These are phyloP conservation scores for Trichoderma harzianum DNA, from an alignment of 2,329 filamentous ascomycete species.

Conservation along the genomic window DNA sequence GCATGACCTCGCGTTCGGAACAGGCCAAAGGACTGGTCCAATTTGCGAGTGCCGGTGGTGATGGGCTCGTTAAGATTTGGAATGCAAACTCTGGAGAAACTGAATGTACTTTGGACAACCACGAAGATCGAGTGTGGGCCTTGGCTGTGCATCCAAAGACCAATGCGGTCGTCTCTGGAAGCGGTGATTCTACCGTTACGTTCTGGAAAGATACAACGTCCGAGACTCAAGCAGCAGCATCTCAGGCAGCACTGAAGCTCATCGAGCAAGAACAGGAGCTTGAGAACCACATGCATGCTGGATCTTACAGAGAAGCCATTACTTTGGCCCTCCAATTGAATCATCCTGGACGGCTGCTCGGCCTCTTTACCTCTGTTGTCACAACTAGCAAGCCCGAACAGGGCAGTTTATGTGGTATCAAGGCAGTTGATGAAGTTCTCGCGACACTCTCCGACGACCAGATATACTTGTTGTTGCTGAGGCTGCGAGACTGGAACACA, in stretches of 20 bases:
- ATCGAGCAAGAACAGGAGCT: slow-evolving; percentile 94
- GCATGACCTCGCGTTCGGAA: slow-evolving; percentile 47
- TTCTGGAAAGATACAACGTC: slow-evolving; percentile 94
- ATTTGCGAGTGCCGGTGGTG: slow-evolving; percentile 83
- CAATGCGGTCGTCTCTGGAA: slow-evolving; percentile 81
- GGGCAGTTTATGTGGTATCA: slow-evolving; percentile 61
- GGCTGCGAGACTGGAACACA: slow-evolving; percentile 95
- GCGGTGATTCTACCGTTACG: slow-evolving; percentile 86
- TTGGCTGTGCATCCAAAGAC: slow-evolving; percentile 67
- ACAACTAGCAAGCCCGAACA: slow-evolving; percentile 57
- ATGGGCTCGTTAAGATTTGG: slow-evolving; percentile 96
- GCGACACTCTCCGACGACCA: slow-evolving; percentile 78
- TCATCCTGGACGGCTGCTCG: slow-evolving; percentile 82
- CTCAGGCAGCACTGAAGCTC: slow-evolving; percentile 69
- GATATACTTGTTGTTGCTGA: slow-evolving; percentile 74
- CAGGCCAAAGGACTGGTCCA: slow-evolving; percentile 60
- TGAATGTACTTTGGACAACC: slow-evolving; percentile 90
- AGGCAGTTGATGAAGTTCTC: slow-evolving; percentile 79
- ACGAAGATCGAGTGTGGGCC: slow-evolving; percentile 94
- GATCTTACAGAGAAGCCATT: slow-evolving; percentile 90
- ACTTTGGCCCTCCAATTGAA: slow-evolving; percentile 89
- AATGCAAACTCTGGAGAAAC: slow-evolving; percentile 80
- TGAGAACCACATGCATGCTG: slow-evolving; percentile 84
- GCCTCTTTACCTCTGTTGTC: slow-evolving; percentile 78
- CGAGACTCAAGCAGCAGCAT: slow-evolving; percentile 71